Base-by-base conservation (phyloP, 2,329 filamentous ascomycete genomes). In the Diaporthe citrichinensis region DNA sequence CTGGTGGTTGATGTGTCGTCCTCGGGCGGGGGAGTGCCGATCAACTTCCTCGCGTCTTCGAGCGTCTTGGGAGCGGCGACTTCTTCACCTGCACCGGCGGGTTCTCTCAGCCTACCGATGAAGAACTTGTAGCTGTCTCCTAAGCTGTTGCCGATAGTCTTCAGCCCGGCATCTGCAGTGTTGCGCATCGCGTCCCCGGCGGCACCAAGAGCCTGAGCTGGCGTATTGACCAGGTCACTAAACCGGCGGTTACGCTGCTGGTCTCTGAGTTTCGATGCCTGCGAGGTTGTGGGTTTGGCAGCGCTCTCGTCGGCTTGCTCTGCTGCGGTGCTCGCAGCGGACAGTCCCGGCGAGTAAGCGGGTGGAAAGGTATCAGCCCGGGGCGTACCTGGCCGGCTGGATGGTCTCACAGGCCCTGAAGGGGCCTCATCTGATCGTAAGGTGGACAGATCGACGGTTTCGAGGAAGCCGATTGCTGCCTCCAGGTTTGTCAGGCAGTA, bases 401-500 rank as follows among this genome's bases (percentile, higher is more conserved):
- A 79, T 77, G 86, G 78, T 82, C 93, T 95, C 25, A 87, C 84
- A 14, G 93, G 93, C 0, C 94, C 92, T 58, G 93, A 92, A 23
- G 91, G 92, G 25, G 88, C 85, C 82, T 98, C 95, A 78, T 98
- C 94, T 8, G 93, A 93, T 71, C 95, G 92, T 9, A 99, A 87
- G 36, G 94, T 98, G 9, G 96, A 94, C 34, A 99, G 88, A 82
- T 99, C 97, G 39, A 99, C 97, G 0, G 96, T 98, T 81, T 98
- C 94, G 20, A 99, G 87, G 81, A 99, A 99, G 71, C 94, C 96
- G 74, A 98, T 95, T 75, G 96, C 94, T 25, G 97, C 97, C 84
- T 99, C 97, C 1, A 99, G 89, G 79, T 98, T 99, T 55, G 97
- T 98, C 74, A 99, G 87, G 81, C 97, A 98, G 84, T 99, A 99